Conservation (phyloP, 1,284 basidiomycete species). For the Trichosporon sp. region DNA sequence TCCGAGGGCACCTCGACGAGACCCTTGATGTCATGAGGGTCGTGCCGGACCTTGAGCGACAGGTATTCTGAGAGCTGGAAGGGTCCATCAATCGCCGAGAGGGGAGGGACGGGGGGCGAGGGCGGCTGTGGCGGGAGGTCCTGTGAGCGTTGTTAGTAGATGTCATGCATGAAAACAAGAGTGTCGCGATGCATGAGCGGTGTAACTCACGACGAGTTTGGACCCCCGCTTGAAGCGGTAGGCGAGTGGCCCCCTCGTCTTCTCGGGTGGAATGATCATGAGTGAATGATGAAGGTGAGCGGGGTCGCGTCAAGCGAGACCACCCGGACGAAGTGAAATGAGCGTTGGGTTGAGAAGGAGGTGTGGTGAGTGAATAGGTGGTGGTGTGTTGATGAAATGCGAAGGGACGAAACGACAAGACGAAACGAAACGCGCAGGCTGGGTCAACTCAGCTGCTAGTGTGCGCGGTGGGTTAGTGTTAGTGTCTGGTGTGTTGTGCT, state of each 20-base stretch:
- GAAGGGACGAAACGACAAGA: not conserved
- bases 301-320: conserved; percentile 16
- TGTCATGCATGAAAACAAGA: too few relatives aligned
- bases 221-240: conserved; percentile 42
- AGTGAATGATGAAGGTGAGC: conserved; percentile 1
- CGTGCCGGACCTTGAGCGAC: conserved; percentile 75
- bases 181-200: conserved; percentile 8
- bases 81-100: conserved; percentile 70
- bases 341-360: not conserved
- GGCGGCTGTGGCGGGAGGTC: conserved; percentile 40
- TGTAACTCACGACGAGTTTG: conserved; percentile 38
- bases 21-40: conserved; percentile 82
- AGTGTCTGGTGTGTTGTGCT: not conserved
- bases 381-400: not conserved
- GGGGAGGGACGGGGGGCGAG: conserved; percentile 40
- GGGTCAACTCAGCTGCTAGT: not conserved
- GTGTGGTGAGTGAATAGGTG: not conserved
- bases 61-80: conserved; percentile 97
- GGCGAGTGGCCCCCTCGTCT: conserved; percentile 21
- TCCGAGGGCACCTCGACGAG: conserved; percentile 72
- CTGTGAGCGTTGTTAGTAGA: conserved; percentile 24
- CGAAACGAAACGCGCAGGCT: not conserved
- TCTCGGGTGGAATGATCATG: conserved; percentile 38
- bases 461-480: not conserved
- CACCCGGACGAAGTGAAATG: conserved; percentile 6